phyloP scores from a whole-genome alignment of 1,284 basidiomycete genomes.

The Fomitopsis betulina region DNA sequence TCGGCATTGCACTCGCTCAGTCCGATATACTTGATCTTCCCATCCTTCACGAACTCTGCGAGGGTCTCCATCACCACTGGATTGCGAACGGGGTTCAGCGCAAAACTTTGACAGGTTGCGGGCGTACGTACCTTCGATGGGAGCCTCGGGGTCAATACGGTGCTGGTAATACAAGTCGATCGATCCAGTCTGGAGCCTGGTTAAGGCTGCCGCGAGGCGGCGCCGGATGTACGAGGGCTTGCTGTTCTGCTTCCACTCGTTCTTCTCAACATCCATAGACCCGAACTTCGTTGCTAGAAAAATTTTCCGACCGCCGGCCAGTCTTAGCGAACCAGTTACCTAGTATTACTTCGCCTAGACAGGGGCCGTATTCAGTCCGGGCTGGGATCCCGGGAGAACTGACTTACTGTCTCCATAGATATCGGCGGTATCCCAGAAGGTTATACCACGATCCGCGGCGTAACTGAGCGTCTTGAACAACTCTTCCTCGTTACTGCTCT shows the following conservation, averaged over 20 bases:
- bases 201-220: conserved; percentile 19
- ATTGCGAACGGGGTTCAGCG: neutral
- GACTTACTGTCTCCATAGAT: conserved; percentile 20
- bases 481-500: neutral
- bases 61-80: neutral
- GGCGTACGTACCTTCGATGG: conserved; percentile 22
- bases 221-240: conserved; percentile 18
- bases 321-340: conserved; percentile 30
- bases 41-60: neutral
- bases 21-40: neutral
- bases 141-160: conserved; percentile 21
- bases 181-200: conserved; percentile 18
- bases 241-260: neutral
- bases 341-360: neutral
- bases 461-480: conserved; percentile 10
- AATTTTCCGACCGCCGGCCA: conserved; percentile 35
- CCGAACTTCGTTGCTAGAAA: conserved; percentile 43
- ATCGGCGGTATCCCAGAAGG: conserved; percentile 29
- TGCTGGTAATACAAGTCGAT: conserved; percentile 30
- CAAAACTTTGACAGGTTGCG: neutral
- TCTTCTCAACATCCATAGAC: neutral
- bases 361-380: too few species aligned
- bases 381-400: too few species aligned
- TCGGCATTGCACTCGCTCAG: neutral
- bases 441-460: conserved; percentile 5